Evolutionary conservation across 495 filamentous ascomycete genomes (phyloP).

Genomic region (Penicillium verhagenii): DNA sequence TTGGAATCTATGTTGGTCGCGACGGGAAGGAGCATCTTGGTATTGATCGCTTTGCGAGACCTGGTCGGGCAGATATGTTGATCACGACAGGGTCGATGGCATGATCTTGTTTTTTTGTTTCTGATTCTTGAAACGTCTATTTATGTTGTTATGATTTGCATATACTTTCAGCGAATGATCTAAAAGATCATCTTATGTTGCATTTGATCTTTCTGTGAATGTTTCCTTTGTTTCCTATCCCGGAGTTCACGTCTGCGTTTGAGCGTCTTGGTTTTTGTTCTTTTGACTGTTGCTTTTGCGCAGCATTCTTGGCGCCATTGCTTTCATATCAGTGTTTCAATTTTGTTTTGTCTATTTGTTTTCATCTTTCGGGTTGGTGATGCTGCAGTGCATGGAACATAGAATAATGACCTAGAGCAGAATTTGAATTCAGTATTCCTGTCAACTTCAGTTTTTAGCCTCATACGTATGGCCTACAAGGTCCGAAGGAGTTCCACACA

Average conservation of each 20-base stretch:
- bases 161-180: conserved; percentile 12
- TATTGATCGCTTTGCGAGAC: conserved; percentile 57
- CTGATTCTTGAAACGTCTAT: background rate
- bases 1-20: conserved; percentile 59
- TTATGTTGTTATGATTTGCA: conserved; percentile 15
- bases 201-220: background rate
- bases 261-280: background rate
- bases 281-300: background rate
- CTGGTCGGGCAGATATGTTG: conserved; percentile 46
- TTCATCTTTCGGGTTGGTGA: background rate
- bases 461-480: no score
- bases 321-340: no score
- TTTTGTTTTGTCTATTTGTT: background rate
- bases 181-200: background rate
- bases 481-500: no score
- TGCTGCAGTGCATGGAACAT: background rate
- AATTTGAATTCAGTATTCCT: background rate
- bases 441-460: no score
- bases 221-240: background rate
- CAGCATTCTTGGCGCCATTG: conserved; percentile 12
- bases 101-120: conserved; percentile 1
- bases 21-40: conserved; percentile 66
- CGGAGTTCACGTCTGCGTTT: background rate
- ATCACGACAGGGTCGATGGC: conserved; percentile 40
- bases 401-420: conserved; percentile 7